phyloP scores from a whole-genome alignment of 495 filamentous ascomycete genomes.

The Trichoderma parareesei region DNA sequence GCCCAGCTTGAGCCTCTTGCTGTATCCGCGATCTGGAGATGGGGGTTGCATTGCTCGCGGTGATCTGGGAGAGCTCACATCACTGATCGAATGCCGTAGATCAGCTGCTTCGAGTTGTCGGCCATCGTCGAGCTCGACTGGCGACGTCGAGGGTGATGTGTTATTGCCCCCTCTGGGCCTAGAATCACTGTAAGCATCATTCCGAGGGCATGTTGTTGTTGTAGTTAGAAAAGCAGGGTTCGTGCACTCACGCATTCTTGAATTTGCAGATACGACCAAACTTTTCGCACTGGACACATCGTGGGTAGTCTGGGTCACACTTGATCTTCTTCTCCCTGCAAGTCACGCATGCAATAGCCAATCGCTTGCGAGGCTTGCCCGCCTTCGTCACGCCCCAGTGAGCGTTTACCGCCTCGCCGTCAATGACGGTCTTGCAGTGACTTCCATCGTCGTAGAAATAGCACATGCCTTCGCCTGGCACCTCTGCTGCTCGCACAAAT shows the following conservation, averaged over 20 bases:
- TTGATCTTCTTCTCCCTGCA: slow-evolving; percentile 97
- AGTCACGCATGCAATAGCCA: slow-evolving; percentile 82
- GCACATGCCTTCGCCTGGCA: slow-evolving; percentile 73
- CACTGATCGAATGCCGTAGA: slow-evolving; percentile 28
- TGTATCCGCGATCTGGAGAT: slow-evolving; percentile 23
- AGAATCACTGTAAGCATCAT: slow-evolving; percentile 17
- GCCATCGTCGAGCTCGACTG: slow-evolving; percentile 39
- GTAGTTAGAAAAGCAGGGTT: background rate
- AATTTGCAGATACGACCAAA: slow-evolving; percentile 77
- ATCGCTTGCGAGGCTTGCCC: slow-evolving; percentile 79
- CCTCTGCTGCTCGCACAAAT: slow-evolving; percentile 49
- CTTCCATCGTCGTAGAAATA: slow-evolving; percentile 85
- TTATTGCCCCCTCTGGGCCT: slow-evolving; percentile 50
- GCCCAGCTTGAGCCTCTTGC: slow-evolving; percentile 33
- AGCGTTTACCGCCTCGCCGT: slow-evolving; percentile 79
- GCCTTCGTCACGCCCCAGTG: slow-evolving; percentile 92
- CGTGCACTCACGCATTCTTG: slow-evolving; percentile 68
- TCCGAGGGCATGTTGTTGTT: background rate
- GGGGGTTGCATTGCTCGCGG: slow-evolving; percentile 27
- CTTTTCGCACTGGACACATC: slow-evolving; percentile 86
- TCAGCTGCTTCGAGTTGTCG: slow-evolving; percentile 19
- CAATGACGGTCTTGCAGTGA: slow-evolving; percentile 74
- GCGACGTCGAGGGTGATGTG: slow-evolving; percentile 41
- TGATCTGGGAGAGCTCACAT: slow-evolving; percentile 36
- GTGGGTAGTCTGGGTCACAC: slow-evolving; percentile 78